Evolutionary conservation across 108 stramenopile species (phyloP).

Genomic region (Aurantiochytrium sp.): DNA sequence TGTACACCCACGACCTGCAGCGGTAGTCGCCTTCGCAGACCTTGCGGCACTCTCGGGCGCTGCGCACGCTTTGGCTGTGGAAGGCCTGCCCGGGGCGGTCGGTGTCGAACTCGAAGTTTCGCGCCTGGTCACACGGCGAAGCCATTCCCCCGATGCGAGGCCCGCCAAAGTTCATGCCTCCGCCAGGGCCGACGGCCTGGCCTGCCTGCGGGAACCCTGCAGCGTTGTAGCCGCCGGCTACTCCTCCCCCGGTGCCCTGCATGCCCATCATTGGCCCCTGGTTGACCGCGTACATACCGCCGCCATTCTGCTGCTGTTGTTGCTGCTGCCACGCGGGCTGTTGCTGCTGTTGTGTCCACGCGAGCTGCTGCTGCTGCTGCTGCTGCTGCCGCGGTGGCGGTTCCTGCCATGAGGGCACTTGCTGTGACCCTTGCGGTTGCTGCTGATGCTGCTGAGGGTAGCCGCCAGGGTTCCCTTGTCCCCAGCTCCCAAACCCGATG

Average conservation of each 20-base stretch:
- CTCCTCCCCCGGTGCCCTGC: background rate
- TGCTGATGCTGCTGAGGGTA: background rate
- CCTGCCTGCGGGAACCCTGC: background rate
- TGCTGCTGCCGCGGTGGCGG: background rate
- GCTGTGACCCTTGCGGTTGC: background rate
- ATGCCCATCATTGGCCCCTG: background rate
- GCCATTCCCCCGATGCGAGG: background rate
- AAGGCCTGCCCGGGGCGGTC: background rate
- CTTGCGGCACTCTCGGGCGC: background rate
- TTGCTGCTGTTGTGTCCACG: background rate
- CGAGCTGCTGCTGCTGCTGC: background rate
- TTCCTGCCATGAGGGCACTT: background rate
- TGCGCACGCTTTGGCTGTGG: background rate
- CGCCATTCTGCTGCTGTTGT: background rate
- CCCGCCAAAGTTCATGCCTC: background rate
- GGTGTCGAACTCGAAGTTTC: background rate
- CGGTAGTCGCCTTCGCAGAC: background rate
- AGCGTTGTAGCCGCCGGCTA: background rate
- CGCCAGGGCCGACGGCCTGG: background rate
- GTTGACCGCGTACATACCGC: background rate
- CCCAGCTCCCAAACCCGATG: background rate
- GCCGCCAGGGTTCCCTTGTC: background rate
- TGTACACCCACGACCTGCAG: constrained; percentile 16
- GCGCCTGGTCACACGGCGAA: background rate
- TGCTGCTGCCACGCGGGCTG: background rate